Evolutionary conservation across 805 yeast genomes (phyloP), one percentile per base, ranked within the genome.

Genomic region (Sungouiella blattae): DNA sequence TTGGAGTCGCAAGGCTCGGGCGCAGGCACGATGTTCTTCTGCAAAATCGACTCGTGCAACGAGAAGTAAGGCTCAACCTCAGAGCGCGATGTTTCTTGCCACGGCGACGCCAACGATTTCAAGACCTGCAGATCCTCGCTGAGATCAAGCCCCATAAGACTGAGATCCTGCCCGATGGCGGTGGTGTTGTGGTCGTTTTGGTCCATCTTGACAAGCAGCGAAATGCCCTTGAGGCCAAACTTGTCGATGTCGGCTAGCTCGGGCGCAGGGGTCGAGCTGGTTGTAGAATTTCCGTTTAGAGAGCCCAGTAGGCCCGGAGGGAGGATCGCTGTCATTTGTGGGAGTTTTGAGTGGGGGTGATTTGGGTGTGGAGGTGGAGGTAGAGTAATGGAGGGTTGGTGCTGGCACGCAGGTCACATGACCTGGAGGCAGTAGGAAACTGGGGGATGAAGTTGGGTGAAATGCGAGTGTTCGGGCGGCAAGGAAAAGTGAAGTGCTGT

Each of bases 21-120:
- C 17, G 56, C 42, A 14, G 73, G 71, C 26, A 50, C 44, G 9
- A 67, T 61, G 40, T 54, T 60, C 25, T 53, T 52, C 16, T 52
- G 29, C 30, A 52, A 57, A n/a, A 67, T 59, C 7, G 58, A 41
- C 12, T 65, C 60, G 2, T 96, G 96, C 28, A 79, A 66, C 30
- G 62, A 67, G 58, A 78, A 89, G 38, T 74, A 71, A 4, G 98
- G 98, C 49, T 87, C 95, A 12, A 91, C 96, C 46, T 85, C 89
- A 35, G 89, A 80, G 50, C 94, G 73, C 6, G 93, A 78, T 1
- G 96, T 85, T 54, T 93, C 98, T 26, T 84, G 73, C 98, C 98
- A 91, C 9, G 98, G 98, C 3, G 95, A 84, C 16, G 94, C 82
- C 52, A 91, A 78, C 6, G 80, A 77, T 44, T 73, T 67, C 18